A percentile compares a stretch with the other conserved stretches of the same genome.
Evolutionary conservation across 495 filamentous ascomycete genomes (phyloP).

Genomic region (Xylaria flabelliformis): DNA sequence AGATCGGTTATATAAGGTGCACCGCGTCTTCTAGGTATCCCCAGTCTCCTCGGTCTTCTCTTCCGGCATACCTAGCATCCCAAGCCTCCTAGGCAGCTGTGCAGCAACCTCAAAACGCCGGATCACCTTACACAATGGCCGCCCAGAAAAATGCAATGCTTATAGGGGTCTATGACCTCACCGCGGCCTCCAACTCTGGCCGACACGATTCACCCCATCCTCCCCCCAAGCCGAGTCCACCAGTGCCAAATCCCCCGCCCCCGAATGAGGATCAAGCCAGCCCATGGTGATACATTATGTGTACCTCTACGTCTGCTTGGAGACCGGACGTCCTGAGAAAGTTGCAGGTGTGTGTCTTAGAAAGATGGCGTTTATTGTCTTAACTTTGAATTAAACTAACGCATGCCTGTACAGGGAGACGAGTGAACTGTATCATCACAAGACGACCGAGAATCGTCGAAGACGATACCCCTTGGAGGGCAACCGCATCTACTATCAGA

Average conservation of each 20-base stretch:
- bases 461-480: not conserved
- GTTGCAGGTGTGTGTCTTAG: not conserved
- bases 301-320: not conserved
- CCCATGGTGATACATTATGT: not conserved
- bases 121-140: conserved; percentile 2
- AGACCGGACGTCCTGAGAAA: not conserved
- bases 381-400: not conserved
- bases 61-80: conserved; percentile 14
- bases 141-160: not conserved
- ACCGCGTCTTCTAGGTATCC: not conserved
- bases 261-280: not conserved
- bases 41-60: conserved; percentile 1
- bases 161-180: not conserved
- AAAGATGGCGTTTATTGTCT: not conserved
- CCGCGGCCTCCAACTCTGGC: not conserved
- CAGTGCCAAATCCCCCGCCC: conserved; percentile 20
- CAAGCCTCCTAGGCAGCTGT: not conserved
- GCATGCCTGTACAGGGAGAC: not conserved
- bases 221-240: conserved; percentile 16
- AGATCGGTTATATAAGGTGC: conserved; percentile 15
- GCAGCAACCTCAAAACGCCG: not conserved
- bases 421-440: not conserved
- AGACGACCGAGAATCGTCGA: not conserved
- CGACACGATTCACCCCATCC: conserved; percentile 14
- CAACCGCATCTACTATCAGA: not conserved